Base-by-base conservation (phyloP, 2,329 filamentous ascomycete species). In the Neospermospora avenae region DNA sequence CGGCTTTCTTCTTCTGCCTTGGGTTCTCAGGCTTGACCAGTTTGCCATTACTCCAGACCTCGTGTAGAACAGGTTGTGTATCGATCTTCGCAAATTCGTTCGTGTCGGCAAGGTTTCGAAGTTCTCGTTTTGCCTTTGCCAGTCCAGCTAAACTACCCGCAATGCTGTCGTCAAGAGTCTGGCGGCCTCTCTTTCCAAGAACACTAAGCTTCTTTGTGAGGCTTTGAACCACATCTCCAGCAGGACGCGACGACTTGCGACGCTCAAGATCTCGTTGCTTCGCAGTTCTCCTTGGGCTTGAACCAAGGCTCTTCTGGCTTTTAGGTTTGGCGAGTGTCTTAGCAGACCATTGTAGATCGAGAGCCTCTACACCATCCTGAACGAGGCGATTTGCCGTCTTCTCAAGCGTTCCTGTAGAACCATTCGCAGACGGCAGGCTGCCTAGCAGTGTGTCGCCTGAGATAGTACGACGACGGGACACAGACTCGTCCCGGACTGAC, bases 31-130 rank as follows among this genome's bases (percentile, higher is more conserved):
- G 59, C 13, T 80, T 76, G 42, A 87, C 75, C 59, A 80, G 81
- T 70, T 87, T 87, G 59, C 85, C 85, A 64, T 87, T 87, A 67
- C 82, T 83, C 85, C 85, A 88, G 25, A 85, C 78, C 1, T 82
- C 85, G 65, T 82, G 78, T 7, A 82, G 45, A 3, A 87, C 80
- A 4, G 84, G 84, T 55, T 79, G 76, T 14, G 79, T 80, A 57
- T 87, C 85, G 22, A 86, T 81, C 49, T 81, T 79, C 0, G 80
- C 76, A 62, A 80, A 88, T 67, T 88, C 85, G 60, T 85, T 82
- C 62, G 86, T 83, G 73, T 89, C 81, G 74, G 82, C 78, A 55
- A 91, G 72, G 62, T 82, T 78, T 72, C 77, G 75, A 28, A 87
- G 72, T 68, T 89, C 86, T 61, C 86, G 82, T 37, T 80, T 75